Evolutionary conservation across 108 stramenopile genomes (phyloP).

Genomic region (Stephanodiscus minutulus): DNA sequence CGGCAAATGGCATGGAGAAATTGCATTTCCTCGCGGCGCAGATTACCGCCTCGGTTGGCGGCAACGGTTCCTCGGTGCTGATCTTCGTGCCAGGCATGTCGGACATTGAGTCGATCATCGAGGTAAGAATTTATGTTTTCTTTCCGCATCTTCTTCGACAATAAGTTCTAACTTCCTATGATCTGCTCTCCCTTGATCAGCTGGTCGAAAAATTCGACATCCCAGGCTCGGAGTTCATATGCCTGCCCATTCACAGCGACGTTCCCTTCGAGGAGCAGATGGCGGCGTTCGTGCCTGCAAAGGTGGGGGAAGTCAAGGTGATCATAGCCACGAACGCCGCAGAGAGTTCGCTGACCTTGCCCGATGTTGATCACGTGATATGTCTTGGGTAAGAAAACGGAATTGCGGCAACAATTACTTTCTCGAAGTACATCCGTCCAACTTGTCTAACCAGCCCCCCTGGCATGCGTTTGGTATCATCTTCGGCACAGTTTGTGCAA

Average conservation of each 20-base stretch:
- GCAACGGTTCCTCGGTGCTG: constrained; percentile 79
- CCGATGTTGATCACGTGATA: constrained; percentile 95
- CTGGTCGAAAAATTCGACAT: constrained; percentile 59
- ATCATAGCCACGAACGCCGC: constrained; percentile 98
- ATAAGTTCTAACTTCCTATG: too few species aligned
- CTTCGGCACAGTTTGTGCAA: constrained; percentile 54
- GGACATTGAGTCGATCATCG: constrained; percentile 90
- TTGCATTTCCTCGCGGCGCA: constrained; percentile 52
- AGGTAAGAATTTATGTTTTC: too few species aligned
- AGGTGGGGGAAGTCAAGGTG: constrained; percentile 77
- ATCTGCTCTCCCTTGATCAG: too few species aligned
- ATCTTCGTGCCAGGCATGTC: constrained; percentile 97
- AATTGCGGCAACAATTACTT: neutral
- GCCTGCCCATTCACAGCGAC: constrained; percentile 92
- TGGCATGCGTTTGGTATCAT: too few species aligned
- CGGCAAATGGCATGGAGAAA: constrained; percentile 43
- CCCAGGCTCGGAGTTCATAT: constrained; percentile 51
- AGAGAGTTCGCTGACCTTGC: constrained; percentile 95
- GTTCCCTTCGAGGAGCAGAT: constrained; percentile 93
- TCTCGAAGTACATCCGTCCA: neutral
- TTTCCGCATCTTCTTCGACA: too few species aligned
- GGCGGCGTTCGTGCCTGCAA: constrained; percentile 74
- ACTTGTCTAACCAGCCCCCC: neutral
- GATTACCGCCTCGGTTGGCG: constrained; percentile 59
- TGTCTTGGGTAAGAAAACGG: constrained; percentile 68